Conservation (phyloP, 1,139 yeast species). For the Arxiozyma slooffiae region DNA sequence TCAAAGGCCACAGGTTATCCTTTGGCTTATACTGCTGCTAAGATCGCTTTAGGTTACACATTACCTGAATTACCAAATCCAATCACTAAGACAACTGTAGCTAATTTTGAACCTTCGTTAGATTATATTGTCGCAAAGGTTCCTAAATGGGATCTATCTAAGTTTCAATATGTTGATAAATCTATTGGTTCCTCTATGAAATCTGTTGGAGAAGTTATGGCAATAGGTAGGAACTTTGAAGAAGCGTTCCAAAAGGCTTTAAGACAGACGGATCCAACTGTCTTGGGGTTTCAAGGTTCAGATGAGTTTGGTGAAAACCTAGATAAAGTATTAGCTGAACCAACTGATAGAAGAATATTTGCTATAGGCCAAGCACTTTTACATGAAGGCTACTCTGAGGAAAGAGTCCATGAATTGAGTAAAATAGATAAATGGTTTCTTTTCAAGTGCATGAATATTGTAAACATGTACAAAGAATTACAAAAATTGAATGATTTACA, state of each 20-base stretch:
- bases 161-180: constrained; percentile 89
- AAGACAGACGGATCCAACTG: constrained; percentile 90
- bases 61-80: constrained; percentile 94
- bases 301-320: constrained; percentile 51
- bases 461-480: constrained; percentile 72
- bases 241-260: constrained; percentile 97
- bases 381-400: constrained; percentile 84
- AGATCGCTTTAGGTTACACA: constrained; percentile 88
- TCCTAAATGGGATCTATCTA: constrained; percentile 96
- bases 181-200: constrained; percentile 95
- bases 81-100: constrained; percentile 90
- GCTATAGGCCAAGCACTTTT: constrained; percentile 96
- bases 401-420: constrained; percentile 78
- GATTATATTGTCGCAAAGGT: constrained; percentile 95
- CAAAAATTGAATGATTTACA: constrained; percentile 51
- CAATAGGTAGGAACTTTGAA: constrained; percentile 94
- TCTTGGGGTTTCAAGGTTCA: constrained; percentile 86
- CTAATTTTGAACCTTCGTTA: constrained; percentile 92
- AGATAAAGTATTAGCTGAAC: constrained; percentile 72
- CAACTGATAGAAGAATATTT: constrained; percentile 96
- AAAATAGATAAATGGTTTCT: constrained; percentile 96
- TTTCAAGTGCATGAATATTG: constrained; percentile 83
- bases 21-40: constrained; percentile 96
- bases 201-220: constrained; percentile 99
- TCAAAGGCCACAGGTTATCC: constrained; percentile 99